Percentiles rank a stretch among this genome's conserved stretches.
Evolutionary conservation across 2,329 filamentous ascomycete species (phyloP).

Genomic region (Ophiostoma piceae): DNA sequence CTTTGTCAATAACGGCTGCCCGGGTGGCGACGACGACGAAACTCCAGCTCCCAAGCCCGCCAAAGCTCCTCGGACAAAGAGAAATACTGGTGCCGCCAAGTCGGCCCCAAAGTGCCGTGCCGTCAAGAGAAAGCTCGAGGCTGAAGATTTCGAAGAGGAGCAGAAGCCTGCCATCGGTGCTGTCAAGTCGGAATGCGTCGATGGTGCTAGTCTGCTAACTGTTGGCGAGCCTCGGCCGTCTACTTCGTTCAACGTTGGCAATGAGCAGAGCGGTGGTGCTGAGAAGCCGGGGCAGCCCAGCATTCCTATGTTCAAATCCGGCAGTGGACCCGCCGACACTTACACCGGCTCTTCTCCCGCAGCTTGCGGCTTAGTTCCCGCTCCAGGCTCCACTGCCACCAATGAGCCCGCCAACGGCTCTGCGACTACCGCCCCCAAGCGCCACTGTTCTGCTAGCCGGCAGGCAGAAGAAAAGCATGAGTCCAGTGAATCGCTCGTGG

Average conservation of each 20-base stretch:
- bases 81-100: neutral
- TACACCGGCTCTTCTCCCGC: neutral
- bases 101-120: neutral
- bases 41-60: neutral
- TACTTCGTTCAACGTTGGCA: too few species aligned
- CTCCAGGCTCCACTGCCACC: neutral
- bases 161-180: neutral
- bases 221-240: neutral
- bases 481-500: neutral
- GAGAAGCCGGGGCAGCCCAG: neutral
- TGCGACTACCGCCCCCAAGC: neutral
- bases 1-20: slow-evolving; percentile 34
- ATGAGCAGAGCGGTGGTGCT: too few species aligned
- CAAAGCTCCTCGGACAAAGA: neutral
- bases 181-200: neutral
- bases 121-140: neutral
- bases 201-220: neutral
- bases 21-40: neutral
- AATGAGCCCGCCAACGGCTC: neutral
- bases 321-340: neutral
- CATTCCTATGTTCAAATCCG: neutral
- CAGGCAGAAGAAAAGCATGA: neutral
- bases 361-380: neutral
- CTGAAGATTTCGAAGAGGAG: neutral
- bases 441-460: neutral